Base-by-base conservation (phyloP, 371 early-diverging fungal species). In the Mucor velutinosus region DNA sequence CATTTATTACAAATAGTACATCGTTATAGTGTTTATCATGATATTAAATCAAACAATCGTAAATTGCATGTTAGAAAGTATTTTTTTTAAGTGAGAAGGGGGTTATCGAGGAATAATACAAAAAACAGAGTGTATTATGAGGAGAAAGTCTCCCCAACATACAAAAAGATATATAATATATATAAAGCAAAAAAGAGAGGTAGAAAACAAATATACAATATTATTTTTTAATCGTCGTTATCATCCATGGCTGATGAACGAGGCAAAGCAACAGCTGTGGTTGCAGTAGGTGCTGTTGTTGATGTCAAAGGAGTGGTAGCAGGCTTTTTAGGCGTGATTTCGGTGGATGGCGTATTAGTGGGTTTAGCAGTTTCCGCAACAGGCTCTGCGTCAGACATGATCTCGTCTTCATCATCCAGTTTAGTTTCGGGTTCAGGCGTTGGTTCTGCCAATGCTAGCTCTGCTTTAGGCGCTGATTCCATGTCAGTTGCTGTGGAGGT, bases 381-480 rank as follows among this genome's bases (percentile, higher is more conserved):
- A 30, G 45, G 43, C 30, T 66, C 60, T 49, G 39, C 66, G 21
- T 66, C 66, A 39, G 66, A 53, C 66, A 66, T 66, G 7, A 66
- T 55, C 17, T 66, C 66, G 41, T 66, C 66, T 55, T 66, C 66
- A 53, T 60, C 66, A 21, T 59, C 23, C 17, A 10, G 12, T 27
- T 61, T 43, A 5, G 10, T 41, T 14, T 58, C 19, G 37, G 37
- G 1, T 4, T 14, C 5, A 30, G 29, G 12, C 3, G 56, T 15
- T 58, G 33, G 14, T 39, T 19, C n/a, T 37, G 35, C 1, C 14
- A 14, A n/a, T 59, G 21, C 60, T 35, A 6, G 15, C 39, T 19
- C 49, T 21, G 49, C 32, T 35, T 35, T 33, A 12, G 62, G 2
- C n/a, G 45, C n/a, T 45, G 45, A 4, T 45, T 45, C 45, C n/a